Percentiles rank a stretch among this genome's conserved stretches.
phyloP scores from a whole-genome alignment of 805 yeast genomes.

The Metschnikowia baotianmanensis region DNA sequence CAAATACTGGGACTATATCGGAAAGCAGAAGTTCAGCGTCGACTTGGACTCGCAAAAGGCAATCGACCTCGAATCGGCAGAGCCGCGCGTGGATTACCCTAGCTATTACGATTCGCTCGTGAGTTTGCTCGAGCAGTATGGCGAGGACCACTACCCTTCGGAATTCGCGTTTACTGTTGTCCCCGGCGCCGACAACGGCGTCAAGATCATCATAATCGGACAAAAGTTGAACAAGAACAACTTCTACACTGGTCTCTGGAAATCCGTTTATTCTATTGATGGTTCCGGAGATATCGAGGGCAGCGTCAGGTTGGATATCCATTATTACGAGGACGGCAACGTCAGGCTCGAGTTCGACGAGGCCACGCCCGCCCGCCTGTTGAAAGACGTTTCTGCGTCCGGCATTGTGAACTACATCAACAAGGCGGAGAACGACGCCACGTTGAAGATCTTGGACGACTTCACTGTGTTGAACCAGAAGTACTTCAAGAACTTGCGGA shows the following conservation, averaged over 20 bases:
- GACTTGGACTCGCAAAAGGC: conserved; percentile 51
- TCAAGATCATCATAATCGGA: conserved; percentile 62
- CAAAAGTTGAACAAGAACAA: conserved; percentile 70
- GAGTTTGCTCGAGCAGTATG: conserved; percentile 46
- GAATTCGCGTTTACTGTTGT: conserved; percentile 43
- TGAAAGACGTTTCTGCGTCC: conserved; percentile 24
- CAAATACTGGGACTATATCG: conserved; percentile 52
- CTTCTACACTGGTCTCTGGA: conserved; percentile 90
- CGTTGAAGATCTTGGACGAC: conserved; percentile 55
- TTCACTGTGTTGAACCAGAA: conserved; percentile 74
- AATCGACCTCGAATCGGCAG: conserved; percentile 50
- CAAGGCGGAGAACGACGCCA: conserved; percentile 56
- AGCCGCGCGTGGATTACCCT: conserved; percentile 26
- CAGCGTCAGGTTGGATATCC: conserved; percentile 65
- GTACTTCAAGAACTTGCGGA: conserved; percentile 78
- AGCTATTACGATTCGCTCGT: conserved; percentile 29
- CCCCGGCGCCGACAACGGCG: conserved; percentile 29
- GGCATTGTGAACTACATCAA: conserved; percentile 47
- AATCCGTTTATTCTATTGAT: conserved; percentile 54
- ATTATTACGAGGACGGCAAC: conserved; percentile 95
- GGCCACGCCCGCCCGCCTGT: conserved; percentile 24
- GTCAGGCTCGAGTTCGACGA: conserved; percentile 63
- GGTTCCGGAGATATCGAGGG: conserved; percentile 45
- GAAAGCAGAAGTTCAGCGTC: conserved; percentile 51
- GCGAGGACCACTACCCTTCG: conserved; percentile 65